These are phyloP conservation scores for Xylaria hypoxylon DNA, from an alignment of 2,329 filamentous ascomycete genomes.

Conservation along the genomic window DNA sequence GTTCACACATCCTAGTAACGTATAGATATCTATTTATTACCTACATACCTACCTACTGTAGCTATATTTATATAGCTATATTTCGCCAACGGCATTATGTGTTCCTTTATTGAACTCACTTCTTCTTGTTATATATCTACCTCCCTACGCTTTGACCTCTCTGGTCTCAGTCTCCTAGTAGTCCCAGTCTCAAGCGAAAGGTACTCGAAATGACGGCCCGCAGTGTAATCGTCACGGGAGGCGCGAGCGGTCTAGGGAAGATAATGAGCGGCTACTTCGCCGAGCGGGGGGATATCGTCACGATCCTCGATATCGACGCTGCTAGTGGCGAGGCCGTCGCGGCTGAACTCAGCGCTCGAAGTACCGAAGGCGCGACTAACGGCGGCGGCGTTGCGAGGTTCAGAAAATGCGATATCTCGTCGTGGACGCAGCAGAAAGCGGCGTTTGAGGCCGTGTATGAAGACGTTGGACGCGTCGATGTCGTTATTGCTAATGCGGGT, in stretches of 20 bases:
- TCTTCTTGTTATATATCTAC: too few relatives aligned
- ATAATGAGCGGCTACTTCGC: constrained; percentile 53
- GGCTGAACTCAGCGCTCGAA: constrained; percentile 44
- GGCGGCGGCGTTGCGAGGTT: constrained; percentile 43
- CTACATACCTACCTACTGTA: too few relatives aligned
- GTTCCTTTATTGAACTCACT: too few relatives aligned
- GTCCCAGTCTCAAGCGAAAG: background rate
- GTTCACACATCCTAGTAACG: too few relatives aligned
- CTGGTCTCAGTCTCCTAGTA: too few relatives aligned
- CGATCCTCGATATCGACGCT: constrained; percentile 52
- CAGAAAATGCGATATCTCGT: constrained; percentile 53
- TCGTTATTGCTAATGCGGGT: constrained; percentile 64
- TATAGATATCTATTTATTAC: too few relatives aligned
- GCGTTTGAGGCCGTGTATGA: constrained; percentile 52
- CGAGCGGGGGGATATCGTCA: constrained; percentile 49
- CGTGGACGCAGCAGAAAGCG: constrained; percentile 53
- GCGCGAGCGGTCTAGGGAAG: constrained; percentile 53
- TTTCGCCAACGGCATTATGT: too few relatives aligned
- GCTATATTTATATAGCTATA: too few relatives aligned
- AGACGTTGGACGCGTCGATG: constrained; percentile 55
- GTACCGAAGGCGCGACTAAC: background rate
- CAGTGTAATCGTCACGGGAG: constrained; percentile 52
- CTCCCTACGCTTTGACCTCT: too few relatives aligned
- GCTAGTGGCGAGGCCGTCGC: constrained; percentile 44
- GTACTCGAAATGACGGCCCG: background rate